Conservation (phyloP, 2,329 filamentous ascomycete species). For the Pseudohalonectria lignicola region DNA sequence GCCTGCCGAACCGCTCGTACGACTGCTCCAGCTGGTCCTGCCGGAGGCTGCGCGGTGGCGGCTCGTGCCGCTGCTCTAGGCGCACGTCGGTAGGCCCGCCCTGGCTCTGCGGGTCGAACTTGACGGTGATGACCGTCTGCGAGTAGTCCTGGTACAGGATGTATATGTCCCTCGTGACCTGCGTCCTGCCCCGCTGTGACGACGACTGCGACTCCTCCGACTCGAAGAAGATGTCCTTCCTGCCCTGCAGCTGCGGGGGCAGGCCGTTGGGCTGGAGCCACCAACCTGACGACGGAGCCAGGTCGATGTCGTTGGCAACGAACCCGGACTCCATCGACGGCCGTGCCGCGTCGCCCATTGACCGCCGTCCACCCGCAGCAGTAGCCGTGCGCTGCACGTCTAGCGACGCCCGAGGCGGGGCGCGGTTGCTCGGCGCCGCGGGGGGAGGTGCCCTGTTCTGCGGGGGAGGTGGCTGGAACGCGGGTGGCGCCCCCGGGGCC, state of each 20-base stretch:
- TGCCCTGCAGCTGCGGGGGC: conserved; percentile 71
- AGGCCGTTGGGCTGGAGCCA: conserved; percentile 74
- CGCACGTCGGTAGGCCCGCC: conserved; percentile 60
- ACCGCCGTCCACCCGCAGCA: too few relatives aligned
- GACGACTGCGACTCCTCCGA: conserved; percentile 64
- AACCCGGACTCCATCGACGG: conserved; percentile 70
- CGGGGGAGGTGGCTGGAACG: conserved; percentile 25
- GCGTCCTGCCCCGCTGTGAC: conserved; percentile 58
- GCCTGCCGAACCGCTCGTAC: conserved; percentile 70
- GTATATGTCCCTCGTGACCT: conserved; percentile 69
- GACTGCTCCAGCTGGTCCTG: conserved; percentile 90
- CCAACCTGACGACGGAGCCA: conserved; percentile 67
- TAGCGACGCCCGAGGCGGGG: conserved; percentile 44
- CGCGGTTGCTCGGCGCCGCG: conserved; percentile 20
- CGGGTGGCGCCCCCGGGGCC: conserved; percentile 25
- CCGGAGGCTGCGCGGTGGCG: conserved; percentile 67
- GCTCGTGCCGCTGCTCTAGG: conserved; percentile 78
- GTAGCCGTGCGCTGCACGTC: conserved; percentile 51
- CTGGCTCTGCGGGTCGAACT: conserved; percentile 66
- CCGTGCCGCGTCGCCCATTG: conserved; percentile 65
- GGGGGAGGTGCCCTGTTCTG: conserved; percentile 34
- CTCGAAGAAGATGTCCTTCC: conserved; percentile 75
- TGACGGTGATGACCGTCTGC: conserved; percentile 76
- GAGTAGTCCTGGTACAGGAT: conserved; percentile 95
- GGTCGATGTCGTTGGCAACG: conserved; percentile 79